Base-by-base conservation (phyloP, 2,329 filamentous ascomycete genomes). In the Xylaria sp. region DNA sequence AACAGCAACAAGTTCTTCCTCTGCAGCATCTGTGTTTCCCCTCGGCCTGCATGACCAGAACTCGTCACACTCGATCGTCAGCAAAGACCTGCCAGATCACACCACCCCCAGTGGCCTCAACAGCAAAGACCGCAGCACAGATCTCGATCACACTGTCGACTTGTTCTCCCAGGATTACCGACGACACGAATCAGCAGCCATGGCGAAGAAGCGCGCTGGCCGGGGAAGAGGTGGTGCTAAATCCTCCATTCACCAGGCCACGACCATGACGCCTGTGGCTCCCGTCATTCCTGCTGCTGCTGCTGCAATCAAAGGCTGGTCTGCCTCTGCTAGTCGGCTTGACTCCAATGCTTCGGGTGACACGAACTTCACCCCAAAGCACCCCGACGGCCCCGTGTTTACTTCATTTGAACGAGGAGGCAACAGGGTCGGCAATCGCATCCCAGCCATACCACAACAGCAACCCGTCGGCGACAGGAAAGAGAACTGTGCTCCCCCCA, bases 191-290 rank as follows among this genome's bases (percentile, higher is more conserved):
- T 67, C 59, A 54, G 73, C 73, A 73, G 69, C 73, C 39, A 68
- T 73, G 61, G 53, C 73, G 67, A 77, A 71, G 71, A 76, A 72
- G 58, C 76, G 76, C 61, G 69, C 68, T 42, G 73, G 71, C 66
- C 73, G 74, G 63, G 76, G 72, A 61, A 73, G 75, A 62, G 69
- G 73, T 54, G 71, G 72, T 63, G 51, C 67, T 57, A 74, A 68
- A 51, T 31, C 68, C 61, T 68, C 69, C 53, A 50, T 51, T 50
- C 61, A 63, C 33, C 55, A 60, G 17, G 61, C 57, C 29, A 47
- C 44, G 45, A 20, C 56, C 51, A 39, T 47, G 15, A 39, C 53
- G 45, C 55, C 58, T 57, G 66, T 63, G 53, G 62, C 61, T n/a
- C 49, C 59, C 9, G 61, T 49, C 31, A 38, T 60, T 33, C 59